Base-by-base conservation (phyloP, 2,329 filamentous ascomycete species). In the Mycosphaerella arachidis region DNA sequence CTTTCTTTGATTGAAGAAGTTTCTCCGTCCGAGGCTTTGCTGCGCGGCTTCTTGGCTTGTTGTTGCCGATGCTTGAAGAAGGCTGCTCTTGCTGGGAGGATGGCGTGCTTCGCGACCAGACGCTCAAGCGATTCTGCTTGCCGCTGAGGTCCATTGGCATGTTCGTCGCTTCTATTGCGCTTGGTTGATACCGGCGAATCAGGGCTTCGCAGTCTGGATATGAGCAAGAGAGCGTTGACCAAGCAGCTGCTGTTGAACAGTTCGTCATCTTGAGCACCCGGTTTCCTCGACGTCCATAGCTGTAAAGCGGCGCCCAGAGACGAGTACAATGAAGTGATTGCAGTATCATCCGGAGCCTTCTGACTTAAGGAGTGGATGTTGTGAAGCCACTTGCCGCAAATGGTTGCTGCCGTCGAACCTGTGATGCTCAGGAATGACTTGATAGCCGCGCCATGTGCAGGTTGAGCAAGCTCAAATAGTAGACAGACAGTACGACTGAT, bases 31-130 rank as follows among this genome's bases (percentile, higher is more conserved):
- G n/a, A 18, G 3, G 20, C 30, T 6, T 33, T 35, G 10, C 13
- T 30, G 24, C 30, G 53, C 9, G 48, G 20, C 16, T 54, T 53
- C 13, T 53, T 48, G 10, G 56, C 35, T 35, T 64, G 52, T 31
- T 62, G 57, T 51, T 55, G 55, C 40, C 55, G 53, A 18, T 52
- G 35, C 31, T 58, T 63, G 56, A 75, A 73, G 66, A 78, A 79
- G 4, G 71, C 67, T 24, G 69, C 62, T 61, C 76, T 70, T 33
- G 74, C 70, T 13, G 77, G 77, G 6, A 74, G 53, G 48, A 81
- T 73, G 8, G 79, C 48, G 58, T 81, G 78, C 60, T 72, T 76
- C 6, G 74, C 75, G 29, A 81, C 35, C 40, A 66, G 18, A n/a
- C 65, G 60, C 33, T 71, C 66, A 7, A 70, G 56, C 5, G 57